These are phyloP conservation scores for Solanum ossicruentum DNA, from an alignment of 257 asterid species.

Conservation along the genomic window DNA sequence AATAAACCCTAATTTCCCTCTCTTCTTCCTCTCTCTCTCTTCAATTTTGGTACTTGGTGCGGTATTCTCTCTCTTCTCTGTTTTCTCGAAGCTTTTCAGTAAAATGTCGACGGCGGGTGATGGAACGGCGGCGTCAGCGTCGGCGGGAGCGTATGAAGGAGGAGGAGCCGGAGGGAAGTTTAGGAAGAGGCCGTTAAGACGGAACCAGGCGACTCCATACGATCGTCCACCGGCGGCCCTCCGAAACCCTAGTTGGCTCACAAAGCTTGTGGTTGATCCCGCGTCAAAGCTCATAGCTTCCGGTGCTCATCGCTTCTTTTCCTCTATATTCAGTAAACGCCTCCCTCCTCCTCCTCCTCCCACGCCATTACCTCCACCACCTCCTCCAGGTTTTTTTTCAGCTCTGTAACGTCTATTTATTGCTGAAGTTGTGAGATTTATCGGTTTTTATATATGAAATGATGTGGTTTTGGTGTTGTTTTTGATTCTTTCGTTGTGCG, in stretches of 20 bases:
- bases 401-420: background rate
- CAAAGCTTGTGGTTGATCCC: constrained; percentile 76
- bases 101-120: constrained; percentile 68
- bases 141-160: constrained; percentile 13
- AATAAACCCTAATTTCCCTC: constrained; percentile 38
- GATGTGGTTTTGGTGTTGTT: background rate
- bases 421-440: background rate
- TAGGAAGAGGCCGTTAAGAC: constrained; percentile 44
- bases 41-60: background rate
- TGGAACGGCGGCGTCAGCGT: constrained; percentile 29
- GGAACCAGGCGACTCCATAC: constrained; percentile 56
- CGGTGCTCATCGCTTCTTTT: constrained; percentile 58
- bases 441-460: background rate
- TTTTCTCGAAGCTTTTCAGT: constrained; percentile 2
- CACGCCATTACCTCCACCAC: constrained; percentile 17
- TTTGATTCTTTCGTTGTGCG: background rate
- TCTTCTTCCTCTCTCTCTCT: background rate
- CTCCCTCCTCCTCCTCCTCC: constrained; percentile 35
- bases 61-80: background rate
- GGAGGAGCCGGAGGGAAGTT: constrained; percentile 87
- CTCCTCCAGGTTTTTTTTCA: constrained; percentile 22
- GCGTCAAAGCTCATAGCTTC: constrained; percentile 56
- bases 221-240: constrained; percentile 53
- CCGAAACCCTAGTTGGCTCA: constrained; percentile 51
- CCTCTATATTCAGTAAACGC: constrained; percentile 44